Base-by-base conservation (phyloP, 2,329 filamentous ascomycete species). In the Cladophialophora bantiana region DNA sequence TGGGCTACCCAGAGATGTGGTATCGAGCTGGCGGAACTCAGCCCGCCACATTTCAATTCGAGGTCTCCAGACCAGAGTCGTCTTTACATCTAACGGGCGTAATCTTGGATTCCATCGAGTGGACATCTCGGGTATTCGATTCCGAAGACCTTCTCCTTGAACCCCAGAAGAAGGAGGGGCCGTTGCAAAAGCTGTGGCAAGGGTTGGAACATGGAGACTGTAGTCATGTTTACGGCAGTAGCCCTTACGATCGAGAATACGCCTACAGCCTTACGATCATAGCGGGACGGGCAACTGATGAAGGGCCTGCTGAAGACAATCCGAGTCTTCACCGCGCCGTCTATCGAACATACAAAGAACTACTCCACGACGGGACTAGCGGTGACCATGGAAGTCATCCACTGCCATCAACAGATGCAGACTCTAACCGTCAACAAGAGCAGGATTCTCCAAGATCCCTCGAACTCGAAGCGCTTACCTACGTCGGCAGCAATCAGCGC, bases 261-360 rank as follows among this genome's bases (percentile, higher is more conserved):
- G 66, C 66, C 12, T 66, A 59, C 42, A 65, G 66, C 59, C 59
- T 68, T 31, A 48, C 59, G 6, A 35, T 63, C n/a, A 35, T 40
- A n/a, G 63, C 63, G 12, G 66, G 63, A 15, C 63, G 59, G n/a
- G 48, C 45, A 26, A 32, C 54, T 9, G 64, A 66, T 38, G 62
- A 66, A 40, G 59, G 56, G 1, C 48, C 57, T 7, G 63, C 66
- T 15, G 58, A 68, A 38, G 38, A 55, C 6, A 42, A 66, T 26
- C 42, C 45, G 13, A n/a, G 12, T 3, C 52, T 32, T 26, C 66
- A 68, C 42, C 52, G 26, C 20, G 53, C 66, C 20, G 53, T 59
- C 15, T 66, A 58, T 26, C 56, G 56, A 12, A 58, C 58, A 7
- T 68, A 66, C 35, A 55, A 56, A 18, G 20, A 32, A 4, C 13